phyloP scores from a whole-genome alignment of 108 stramenopile genomes.

The Seminavis robusta region DNA sequence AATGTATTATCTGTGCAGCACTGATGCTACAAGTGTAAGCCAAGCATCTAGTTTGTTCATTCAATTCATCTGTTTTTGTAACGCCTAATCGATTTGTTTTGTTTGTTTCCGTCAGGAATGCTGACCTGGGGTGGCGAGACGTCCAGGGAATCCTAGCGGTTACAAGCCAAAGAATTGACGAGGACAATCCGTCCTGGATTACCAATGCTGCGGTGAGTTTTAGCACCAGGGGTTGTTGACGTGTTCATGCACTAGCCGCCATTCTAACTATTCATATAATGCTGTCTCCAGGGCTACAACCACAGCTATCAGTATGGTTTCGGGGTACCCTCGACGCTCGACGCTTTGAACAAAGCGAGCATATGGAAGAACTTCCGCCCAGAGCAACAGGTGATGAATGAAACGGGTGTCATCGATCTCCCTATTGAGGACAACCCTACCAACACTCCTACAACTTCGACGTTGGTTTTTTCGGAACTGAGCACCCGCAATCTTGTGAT shows the following conservation, averaged over 20 bases:
- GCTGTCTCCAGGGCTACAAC: too few species aligned
- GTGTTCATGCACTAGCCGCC: too few species aligned
- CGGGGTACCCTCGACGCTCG: constrained; percentile 38
- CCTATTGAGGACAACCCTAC: constrained; percentile 10
- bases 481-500: neutral
- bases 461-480: too few species aligned
- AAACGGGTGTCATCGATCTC: constrained; percentile 9
- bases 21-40: constrained; percentile 45
- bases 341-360: constrained; percentile 21
- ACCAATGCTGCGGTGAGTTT: constrained; percentile 30
- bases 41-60: too few species aligned
- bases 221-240: too few species aligned
- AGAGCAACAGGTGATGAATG: constrained; percentile 16
- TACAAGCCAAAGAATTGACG: constrained; percentile 17
- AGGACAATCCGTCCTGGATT: constrained; percentile 5
- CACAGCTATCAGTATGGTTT: constrained; percentile 43
- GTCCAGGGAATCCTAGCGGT: constrained; percentile 44
- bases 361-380: constrained; percentile 23
- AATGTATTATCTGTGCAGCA: too few species aligned
- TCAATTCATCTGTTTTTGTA: too few species aligned
- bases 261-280: too few species aligned
- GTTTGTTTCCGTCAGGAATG: too few species aligned
- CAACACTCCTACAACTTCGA: neutral
- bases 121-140: constrained; percentile 43
- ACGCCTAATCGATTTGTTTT: too few species aligned